Percentiles rank a stretch among this genome's conserved stretches.
phyloP scores from a whole-genome alignment of 164 flowering plant genomes.

The Nymphaea thermarum region DNA sequence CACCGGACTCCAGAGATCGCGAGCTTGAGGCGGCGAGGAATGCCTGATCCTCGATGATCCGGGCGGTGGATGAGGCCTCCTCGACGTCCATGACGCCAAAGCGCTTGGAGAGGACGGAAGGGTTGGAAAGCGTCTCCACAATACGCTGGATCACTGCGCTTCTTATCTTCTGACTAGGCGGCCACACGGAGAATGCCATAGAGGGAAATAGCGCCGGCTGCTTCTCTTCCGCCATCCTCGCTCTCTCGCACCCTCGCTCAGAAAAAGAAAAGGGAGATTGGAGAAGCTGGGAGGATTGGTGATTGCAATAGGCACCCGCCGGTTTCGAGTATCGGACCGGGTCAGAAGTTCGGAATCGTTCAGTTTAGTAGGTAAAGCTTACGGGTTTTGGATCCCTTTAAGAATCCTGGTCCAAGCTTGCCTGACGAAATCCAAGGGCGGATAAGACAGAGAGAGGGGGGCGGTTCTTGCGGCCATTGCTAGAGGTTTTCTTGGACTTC shows the following conservation, averaged over 20 bases:
- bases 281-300: neutral
- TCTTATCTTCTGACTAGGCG: constrained; percentile 74
- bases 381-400: no score
- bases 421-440: no score
- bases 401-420: no score
- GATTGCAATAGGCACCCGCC: neutral
- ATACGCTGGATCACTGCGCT: constrained; percentile 66
- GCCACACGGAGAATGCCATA: constrained; percentile 63
- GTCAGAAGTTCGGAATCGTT: neutral
- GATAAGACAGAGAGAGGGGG: no score
- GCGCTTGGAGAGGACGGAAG: constrained; percentile 78
- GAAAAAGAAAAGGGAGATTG: neutral
- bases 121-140: constrained; percentile 58
- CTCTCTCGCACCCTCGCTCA: neutral
- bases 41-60: constrained; percentile 61
- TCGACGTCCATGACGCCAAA: constrained; percentile 54
- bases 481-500: no score
- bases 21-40: constrained; percentile 30
- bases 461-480: no score
- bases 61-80: constrained; percentile 55
- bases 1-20: constrained; percentile 3
- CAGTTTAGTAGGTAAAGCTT: no score
- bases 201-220: neutral
- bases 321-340: neutral
- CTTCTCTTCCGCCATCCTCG: neutral